phyloP scores from a whole-genome alignment of 1,139 yeast genomes.

The Blastobotrys capitulatus region DNA sequence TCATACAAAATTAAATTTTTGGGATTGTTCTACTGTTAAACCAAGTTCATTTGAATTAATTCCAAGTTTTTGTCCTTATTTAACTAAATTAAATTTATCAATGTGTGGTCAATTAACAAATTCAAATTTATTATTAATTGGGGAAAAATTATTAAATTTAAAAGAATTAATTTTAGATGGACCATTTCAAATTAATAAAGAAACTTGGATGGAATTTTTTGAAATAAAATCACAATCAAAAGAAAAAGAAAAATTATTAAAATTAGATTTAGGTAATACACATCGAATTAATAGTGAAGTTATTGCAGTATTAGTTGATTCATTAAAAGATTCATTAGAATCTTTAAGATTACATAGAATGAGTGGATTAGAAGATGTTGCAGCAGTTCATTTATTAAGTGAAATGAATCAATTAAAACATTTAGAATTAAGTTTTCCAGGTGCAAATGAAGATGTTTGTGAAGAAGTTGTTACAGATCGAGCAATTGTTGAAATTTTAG shows the following conservation, averaged over 20 bases:
- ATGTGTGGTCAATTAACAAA: conserved; percentile 94
- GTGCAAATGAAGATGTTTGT: conserved; percentile 12
- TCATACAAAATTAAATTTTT: conserved; percentile 56
- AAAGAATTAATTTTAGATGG: conserved; percentile 65
- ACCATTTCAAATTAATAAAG: conserved; percentile 74
- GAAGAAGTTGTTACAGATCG: conserved; percentile 62
- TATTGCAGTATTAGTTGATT: conserved; percentile 54
- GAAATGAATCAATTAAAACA: conserved; percentile 48
- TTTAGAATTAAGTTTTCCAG: conserved; percentile 61
- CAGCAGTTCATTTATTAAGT: conserved; percentile 62
- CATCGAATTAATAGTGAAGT: conserved; percentile 75
- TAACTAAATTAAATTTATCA: conserved; percentile 59
- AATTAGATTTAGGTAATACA: conserved; percentile 67
- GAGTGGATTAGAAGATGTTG: conserved; percentile 60
- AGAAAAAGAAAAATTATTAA: conserved; percentile 31
- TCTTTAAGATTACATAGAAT: conserved; percentile 55
- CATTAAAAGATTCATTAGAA: conserved; percentile 47
- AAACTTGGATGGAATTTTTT: conserved; percentile 72
- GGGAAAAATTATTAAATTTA: conserved; percentile 52
- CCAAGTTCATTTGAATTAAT: conserved; percentile 61
- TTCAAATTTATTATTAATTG: conserved; percentile 60
- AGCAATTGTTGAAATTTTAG: conserved; percentile 60
- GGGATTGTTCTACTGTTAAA: conserved; percentile 87
- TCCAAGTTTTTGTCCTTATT: conserved; percentile 72
- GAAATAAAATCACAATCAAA: conserved; percentile 43